Evolutionary conservation across 2,329 filamentous ascomycete genomes (phyloP).

Genomic region (Colletotrichum cereale): DNA sequence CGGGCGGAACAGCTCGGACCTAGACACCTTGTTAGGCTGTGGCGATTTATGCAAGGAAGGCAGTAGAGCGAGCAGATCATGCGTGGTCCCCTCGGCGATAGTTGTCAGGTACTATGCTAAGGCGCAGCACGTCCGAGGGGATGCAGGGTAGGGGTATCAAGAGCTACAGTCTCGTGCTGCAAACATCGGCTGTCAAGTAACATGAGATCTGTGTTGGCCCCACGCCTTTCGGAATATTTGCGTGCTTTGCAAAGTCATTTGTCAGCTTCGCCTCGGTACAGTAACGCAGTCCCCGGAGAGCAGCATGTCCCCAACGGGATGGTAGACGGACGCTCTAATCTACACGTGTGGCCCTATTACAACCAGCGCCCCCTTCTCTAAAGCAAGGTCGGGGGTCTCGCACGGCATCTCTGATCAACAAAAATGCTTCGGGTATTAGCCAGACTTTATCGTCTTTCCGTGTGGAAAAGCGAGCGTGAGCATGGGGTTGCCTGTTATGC

Average conservation of each 20-base stretch:
- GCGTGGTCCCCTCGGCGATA: not conserved
- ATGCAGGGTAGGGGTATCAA: not conserved
- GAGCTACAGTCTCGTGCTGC: not conserved
- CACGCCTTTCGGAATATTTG: conserved; percentile 6
- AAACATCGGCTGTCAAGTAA: not conserved
- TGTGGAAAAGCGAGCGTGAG: conserved; percentile 7
- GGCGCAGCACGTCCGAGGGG: not conserved
- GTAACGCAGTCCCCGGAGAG: conserved; percentile 11
- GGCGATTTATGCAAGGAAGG: conserved; percentile 32
- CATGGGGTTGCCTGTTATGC: conserved; percentile 24
- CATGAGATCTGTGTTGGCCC: not conserved
- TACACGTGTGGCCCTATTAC: not conserved
- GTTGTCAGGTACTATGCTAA: conserved; percentile 8
- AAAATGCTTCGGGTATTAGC: conserved; percentile 18
- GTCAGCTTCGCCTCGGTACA: conserved; percentile 25
- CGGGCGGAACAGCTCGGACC: conserved; percentile 30
- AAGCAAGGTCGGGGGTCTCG: conserved; percentile 20
- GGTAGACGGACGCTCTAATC: conserved; percentile 10
- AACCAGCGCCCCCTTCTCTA: conserved; percentile 7
- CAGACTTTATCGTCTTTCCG: not conserved
- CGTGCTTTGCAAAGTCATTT: conserved; percentile 17
- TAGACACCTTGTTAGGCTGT: conserved; percentile 25
- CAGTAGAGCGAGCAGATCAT: conserved; percentile 20
- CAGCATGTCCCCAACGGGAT: conserved; percentile 11
- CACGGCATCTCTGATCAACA: not conserved